Evolutionary conservation across 2,329 filamentous ascomycete genomes (phyloP), one percentile per base, ranked within the genome.

Genomic region (Mycogone perniciosa): DNA sequence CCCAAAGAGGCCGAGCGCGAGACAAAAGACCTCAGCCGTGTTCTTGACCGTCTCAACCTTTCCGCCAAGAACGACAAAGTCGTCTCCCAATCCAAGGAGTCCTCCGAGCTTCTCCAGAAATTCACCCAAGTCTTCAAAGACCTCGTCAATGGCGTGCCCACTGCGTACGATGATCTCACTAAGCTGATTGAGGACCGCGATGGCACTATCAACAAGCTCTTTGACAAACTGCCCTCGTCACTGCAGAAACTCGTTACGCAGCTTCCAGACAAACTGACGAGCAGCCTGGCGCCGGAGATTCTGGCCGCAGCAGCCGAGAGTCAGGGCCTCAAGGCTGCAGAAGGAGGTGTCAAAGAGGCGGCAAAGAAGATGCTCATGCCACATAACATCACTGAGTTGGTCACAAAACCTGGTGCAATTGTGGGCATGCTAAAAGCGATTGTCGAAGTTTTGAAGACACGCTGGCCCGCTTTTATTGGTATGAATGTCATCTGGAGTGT

Each of bases 71-170:
- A 95, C 73, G 93, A 95, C 71, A 85, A 84, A 52, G 88, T 88
- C 54, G 88, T 96, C 67, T 85, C 85, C 9, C 79, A 96, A 51
- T 88, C 88, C n/a, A 80, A 82, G 53, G 90, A 95, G 60, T 92
- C 89, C 0, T 84, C 89, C 54, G 85, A 89, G 56, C 78, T 96
- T 31, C 80, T 96, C 46, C 80, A 83, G 48, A 82, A 85, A 55
- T 99, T 99, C 76, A 95, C 89, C 1, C 76, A 90, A 50, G 85
- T 96, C 33, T 86, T 99, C 63, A 93, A 92, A 65, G 93, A 99
- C 65, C 80, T 96, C 11, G 81, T 93, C 61, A 91, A 90, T 64
- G 93, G 93, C 55, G 93, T 89, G 2, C 93, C 93, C 3, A 96
- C 92, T 0, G 93, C 93, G 3, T 96, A 95, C 67, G 79, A 86